These are phyloP conservation scores for Calonectria montana DNA, from an alignment of 2,329 filamentous ascomycete genomes.

Conservation along the genomic window DNA sequence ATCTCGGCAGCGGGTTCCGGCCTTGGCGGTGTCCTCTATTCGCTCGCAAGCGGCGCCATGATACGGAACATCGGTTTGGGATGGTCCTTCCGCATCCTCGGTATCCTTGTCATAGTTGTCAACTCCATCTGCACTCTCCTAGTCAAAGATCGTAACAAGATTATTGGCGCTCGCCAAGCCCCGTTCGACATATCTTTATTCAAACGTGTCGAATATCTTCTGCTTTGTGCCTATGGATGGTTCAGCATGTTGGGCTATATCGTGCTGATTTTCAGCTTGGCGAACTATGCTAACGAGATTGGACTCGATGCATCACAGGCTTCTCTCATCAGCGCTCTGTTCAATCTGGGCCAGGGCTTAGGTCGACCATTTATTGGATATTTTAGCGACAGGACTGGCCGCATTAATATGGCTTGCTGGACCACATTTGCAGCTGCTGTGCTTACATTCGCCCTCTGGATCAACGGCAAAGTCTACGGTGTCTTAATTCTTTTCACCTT, in stretches of 20 bases:
- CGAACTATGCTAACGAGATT: constrained; percentile 77
- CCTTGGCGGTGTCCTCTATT: constrained; percentile 79
- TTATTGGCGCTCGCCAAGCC: constrained; percentile 73
- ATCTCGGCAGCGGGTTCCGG: constrained; percentile 77
- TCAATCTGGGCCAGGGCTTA: constrained; percentile 75
- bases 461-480: constrained; percentile 71
- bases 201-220: constrained; percentile 69
- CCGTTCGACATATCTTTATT: constrained; percentile 75
- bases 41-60: constrained; percentile 75
- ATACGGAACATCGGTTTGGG: constrained; percentile 71
- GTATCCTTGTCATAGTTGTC: constrained; percentile 71
- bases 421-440: constrained; percentile 74
- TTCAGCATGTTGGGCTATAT: constrained; percentile 81
- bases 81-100: constrained; percentile 76
- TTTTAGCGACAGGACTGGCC: constrained; percentile 75
- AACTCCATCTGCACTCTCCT: constrained; percentile 73
- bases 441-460: constrained; percentile 78
- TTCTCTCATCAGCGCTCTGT: constrained; percentile 76
- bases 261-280: constrained; percentile 80
- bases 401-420: constrained; percentile 77
- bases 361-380: constrained; percentile 80
- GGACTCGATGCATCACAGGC: constrained; percentile 76
- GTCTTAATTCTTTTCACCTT: constrained; percentile 79
- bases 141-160: constrained; percentile 77
- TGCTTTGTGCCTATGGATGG: constrained; percentile 75